Evolutionary conservation across 495 filamentous ascomycete genomes (phyloP).

Genomic region (Hypoxylon rickii): DNA sequence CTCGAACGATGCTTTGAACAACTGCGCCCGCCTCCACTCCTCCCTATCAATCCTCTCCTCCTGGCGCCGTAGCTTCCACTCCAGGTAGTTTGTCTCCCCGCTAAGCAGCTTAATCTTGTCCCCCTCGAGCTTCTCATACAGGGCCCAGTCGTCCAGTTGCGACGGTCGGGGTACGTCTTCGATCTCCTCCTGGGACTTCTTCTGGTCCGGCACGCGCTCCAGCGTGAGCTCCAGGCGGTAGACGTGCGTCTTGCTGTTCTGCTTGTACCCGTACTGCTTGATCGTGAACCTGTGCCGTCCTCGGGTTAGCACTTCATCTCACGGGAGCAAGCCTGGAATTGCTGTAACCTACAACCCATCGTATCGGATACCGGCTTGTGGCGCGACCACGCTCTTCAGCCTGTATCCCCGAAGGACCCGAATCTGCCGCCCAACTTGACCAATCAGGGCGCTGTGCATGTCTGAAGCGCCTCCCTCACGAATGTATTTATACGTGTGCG

Average conservation of each 20-base stretch:
- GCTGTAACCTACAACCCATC: slow-evolving; percentile 59
- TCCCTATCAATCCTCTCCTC: slow-evolving; percentile 34
- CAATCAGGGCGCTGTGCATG: slow-evolving; percentile 46
- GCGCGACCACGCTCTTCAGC: slow-evolving; percentile 51
- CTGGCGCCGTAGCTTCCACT: slow-evolving; percentile 35
- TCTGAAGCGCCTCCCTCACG: slow-evolving; percentile 39
- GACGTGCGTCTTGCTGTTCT: slow-evolving; percentile 30
- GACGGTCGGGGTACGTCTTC: slow-evolving; percentile 47
- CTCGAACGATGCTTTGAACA: slow-evolving; percentile 33
- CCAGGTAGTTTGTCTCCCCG: slow-evolving; percentile 34
- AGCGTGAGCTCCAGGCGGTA: slow-evolving; percentile 45
- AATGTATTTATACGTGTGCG: slow-evolving; percentile 41
- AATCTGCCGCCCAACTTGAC: slow-evolving; percentile 45
- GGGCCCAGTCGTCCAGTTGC: slow-evolving; percentile 53
- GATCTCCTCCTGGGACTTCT: slow-evolving; percentile 38
- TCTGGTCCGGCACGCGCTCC: slow-evolving; percentile 38
- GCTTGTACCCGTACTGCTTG: slow-evolving; percentile 44
- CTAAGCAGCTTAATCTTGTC: slow-evolving; percentile 36
- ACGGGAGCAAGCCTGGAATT: too few relatives aligned
- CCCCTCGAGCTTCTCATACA: slow-evolving; percentile 46
- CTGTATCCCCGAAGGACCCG: slow-evolving; percentile 48
- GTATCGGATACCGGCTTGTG: slow-evolving; percentile 51
- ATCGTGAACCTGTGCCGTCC: slow-evolving; percentile 37
- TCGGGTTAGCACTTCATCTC: background rate
- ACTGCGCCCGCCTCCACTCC: slow-evolving; percentile 31